A percentile compares a stretch with the other conserved stretches of the same genome.
These are phyloP conservation scores for Alternaria panax DNA, from an alignment of 2,329 filamentous ascomycete genomes.

Conservation along the genomic window DNA sequence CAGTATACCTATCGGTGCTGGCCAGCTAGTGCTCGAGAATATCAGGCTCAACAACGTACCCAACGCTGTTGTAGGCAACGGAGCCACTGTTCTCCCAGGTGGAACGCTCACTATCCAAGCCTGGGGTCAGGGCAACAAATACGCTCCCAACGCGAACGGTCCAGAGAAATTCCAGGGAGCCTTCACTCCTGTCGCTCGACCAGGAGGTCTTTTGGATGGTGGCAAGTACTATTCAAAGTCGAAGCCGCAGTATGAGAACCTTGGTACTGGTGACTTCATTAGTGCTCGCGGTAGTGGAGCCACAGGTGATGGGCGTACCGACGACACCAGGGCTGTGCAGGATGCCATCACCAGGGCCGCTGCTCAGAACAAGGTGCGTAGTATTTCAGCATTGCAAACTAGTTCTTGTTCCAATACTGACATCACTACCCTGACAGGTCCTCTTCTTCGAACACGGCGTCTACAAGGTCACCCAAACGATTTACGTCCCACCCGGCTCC, in stretches of 20 bases:
- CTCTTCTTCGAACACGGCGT: conserved; percentile 67
- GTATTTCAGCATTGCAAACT: too few relatives aligned
- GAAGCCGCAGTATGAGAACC: conserved; percentile 58
- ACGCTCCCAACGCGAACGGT: conserved; percentile 50
- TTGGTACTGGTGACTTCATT: conserved; percentile 70
- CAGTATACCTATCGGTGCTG: conserved; percentile 55
- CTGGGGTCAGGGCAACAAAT: conserved; percentile 49
- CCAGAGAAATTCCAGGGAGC: conserved; percentile 57
- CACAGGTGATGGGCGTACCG: conserved; percentile 78
- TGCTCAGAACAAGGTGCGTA: conserved; percentile 54
- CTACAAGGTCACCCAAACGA: conserved; percentile 64
- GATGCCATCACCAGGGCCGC: conserved; percentile 71
- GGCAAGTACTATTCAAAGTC: conserved; percentile 59
- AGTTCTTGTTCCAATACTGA: neutral
- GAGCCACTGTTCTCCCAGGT: conserved; percentile 40
- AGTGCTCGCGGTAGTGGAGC: conserved; percentile 59
- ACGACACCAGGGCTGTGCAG: conserved; percentile 85
- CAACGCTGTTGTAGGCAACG: conserved; percentile 41
- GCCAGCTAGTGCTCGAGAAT: conserved; percentile 65
- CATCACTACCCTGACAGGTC: conserved; percentile 35
- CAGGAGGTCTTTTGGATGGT: conserved; percentile 57
- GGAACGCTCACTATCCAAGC: conserved; percentile 44
- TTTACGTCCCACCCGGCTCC: conserved; percentile 71
- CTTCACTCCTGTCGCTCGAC: conserved; percentile 56
- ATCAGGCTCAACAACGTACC: conserved; percentile 50